A percentile compares a stretch with the other conserved stretches of the same genome.
Conservation (phyloP, 192 early-diverging fungal species). For the Entomortierella parvispora region DNA sequence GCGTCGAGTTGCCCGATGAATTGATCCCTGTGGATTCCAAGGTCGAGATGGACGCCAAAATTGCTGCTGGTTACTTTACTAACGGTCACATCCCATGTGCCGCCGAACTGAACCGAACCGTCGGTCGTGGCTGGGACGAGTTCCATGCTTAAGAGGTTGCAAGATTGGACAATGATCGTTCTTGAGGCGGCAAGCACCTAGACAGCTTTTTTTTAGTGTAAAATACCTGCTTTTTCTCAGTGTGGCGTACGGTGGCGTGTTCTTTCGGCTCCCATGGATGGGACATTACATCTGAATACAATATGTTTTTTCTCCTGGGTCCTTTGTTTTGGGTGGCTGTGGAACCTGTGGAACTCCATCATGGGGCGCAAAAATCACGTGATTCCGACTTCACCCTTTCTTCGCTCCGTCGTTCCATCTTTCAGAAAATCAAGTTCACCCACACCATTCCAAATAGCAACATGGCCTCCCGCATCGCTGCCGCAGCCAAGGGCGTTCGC, state of each 20-base stretch:
- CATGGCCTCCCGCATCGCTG: conserved; percentile 23
- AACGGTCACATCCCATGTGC: conserved; percentile 66
- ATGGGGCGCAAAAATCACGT: no score
- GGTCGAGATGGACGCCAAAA: conserved; percentile 97
- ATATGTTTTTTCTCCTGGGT: no score
- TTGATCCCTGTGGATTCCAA: conserved; percentile 89
- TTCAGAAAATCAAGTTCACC: neutral
- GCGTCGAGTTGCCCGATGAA: conserved; percentile 89
- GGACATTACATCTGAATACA: no score
- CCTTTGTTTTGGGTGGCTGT: no score
- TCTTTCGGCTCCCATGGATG: no score
- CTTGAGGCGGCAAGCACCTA: no score
- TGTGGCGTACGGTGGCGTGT: no score
- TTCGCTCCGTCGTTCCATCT: neutral
- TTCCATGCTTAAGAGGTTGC: conserved; percentile 44
- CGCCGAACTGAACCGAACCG: conserved; percentile 71
- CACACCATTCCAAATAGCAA: neutral
- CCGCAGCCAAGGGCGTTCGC: conserved; percentile 21
- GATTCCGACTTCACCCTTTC: no score
- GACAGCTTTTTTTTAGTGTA: no score
- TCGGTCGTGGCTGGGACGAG: conserved; percentile 89
- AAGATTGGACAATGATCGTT: no score
- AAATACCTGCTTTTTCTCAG: no score
- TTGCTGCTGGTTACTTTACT: conserved; percentile 95
- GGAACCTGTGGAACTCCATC: no score